These are phyloP conservation scores for Leptographium galeiforme DNA, from an alignment of 2,329 filamentous ascomycete species.

Conservation along the genomic window DNA sequence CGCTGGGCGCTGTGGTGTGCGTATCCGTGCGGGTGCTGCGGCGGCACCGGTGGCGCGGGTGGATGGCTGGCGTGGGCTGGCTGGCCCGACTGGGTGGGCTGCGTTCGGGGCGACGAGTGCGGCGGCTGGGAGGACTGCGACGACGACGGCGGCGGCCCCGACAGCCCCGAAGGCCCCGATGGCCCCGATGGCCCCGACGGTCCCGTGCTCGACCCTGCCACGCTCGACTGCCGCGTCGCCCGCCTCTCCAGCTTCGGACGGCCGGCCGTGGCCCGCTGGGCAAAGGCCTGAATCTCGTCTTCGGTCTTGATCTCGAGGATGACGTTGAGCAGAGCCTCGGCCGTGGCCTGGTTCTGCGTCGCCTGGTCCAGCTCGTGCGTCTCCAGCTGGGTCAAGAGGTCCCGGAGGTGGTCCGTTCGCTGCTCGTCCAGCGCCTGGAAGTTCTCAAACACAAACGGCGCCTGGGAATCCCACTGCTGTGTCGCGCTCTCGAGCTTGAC, in stretches of 20 bases:
- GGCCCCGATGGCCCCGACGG: slow-evolving; percentile 12
- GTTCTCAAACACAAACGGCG: slow-evolving; percentile 87
- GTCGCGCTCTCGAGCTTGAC: slow-evolving; percentile 63
- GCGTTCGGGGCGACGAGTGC: slow-evolving; percentile 14
- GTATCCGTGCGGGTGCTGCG: not conserved
- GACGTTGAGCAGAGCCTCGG: slow-evolving; percentile 67
- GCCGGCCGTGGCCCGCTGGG: slow-evolving; percentile 28
- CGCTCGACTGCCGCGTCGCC: slow-evolving; percentile 29
- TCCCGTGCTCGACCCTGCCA: slow-evolving; percentile 17
- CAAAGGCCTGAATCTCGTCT: slow-evolving; percentile 72
- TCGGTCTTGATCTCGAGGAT: slow-evolving; percentile 78
- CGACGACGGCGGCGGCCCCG: not conserved
- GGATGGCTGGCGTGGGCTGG: not conserved
- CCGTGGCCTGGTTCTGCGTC: slow-evolving; percentile 58
- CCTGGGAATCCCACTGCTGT: slow-evolving; percentile 84
- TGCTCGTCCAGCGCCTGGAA: slow-evolving; percentile 84
- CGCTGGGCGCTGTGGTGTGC: not conserved
- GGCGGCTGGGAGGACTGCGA: not conserved
- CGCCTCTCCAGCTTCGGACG: slow-evolving; percentile 30
- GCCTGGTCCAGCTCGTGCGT: slow-evolving; percentile 85
- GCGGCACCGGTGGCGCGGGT: slow-evolving; percentile 1
- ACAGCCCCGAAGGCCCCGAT: not conserved
- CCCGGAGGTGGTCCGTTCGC: slow-evolving; percentile 77
- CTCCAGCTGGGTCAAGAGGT: slow-evolving; percentile 81
- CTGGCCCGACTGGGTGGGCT: slow-evolving; percentile 3